Evolutionary conservation across 1,284 basidiomycete species (phyloP).

Genomic region (Ustilago trichophora): DNA sequence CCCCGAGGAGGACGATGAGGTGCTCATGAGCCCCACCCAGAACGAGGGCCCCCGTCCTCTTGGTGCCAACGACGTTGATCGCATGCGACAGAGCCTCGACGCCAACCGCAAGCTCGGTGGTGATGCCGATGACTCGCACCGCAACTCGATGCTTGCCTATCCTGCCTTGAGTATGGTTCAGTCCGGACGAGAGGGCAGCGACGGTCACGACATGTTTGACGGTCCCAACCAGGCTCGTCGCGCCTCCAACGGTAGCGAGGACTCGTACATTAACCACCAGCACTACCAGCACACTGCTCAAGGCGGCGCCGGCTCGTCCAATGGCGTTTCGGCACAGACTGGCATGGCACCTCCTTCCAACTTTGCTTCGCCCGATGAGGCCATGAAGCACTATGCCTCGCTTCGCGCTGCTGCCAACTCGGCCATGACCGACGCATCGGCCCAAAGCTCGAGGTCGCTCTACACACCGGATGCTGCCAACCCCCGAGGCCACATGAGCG

Average conservation of each 20-base stretch:
- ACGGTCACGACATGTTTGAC: conserved; percentile 51
- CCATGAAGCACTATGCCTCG: conserved; percentile 60
- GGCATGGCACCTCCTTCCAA: conserved; percentile 59
- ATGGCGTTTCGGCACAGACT: conserved; percentile 32
- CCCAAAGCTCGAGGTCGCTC: conserved; percentile 41
- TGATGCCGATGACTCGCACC: conserved; percentile 1
- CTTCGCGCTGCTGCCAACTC: conserved; percentile 33
- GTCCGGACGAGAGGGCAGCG: conserved; percentile 40
- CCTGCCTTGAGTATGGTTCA: conserved; percentile 53
- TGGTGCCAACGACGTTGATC: conserved; percentile 39
- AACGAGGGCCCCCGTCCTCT: conserved; percentile 50
- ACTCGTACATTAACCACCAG: conserved; percentile 46
- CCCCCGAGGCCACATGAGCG: conserved; percentile 42
- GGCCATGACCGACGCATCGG: conserved; percentile 14
- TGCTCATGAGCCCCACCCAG: conserved; percentile 58
- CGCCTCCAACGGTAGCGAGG: conserved; percentile 13
- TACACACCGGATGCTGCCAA: conserved; percentile 50
- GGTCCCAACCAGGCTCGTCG: conserved; percentile 13
- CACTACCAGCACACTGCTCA: conserved; percentile 37
- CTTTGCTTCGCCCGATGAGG: conserved; percentile 57
- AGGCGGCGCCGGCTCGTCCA: conserved; percentile 2
- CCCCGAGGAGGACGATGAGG: conserved; percentile 47
- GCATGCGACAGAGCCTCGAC: conserved; percentile 52
- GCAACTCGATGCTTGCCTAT: conserved; percentile 59
- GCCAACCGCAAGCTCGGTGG: conserved; percentile 15